phyloP scores from a whole-genome alignment of 2,329 filamentous ascomycete species.

The Biscogniauxia mediterranea region DNA sequence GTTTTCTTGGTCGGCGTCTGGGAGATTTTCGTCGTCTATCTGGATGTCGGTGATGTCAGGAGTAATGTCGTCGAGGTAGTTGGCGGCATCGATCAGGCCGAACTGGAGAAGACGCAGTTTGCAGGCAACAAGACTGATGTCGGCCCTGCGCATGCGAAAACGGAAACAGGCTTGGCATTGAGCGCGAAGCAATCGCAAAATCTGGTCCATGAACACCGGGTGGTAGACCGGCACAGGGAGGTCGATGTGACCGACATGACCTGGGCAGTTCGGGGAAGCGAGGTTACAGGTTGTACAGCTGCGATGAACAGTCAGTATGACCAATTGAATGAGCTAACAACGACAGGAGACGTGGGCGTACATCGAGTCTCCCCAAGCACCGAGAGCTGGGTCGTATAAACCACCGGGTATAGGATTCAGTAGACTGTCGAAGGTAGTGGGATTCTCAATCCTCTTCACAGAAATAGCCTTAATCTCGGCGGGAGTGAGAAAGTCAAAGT shows the following conservation, averaged over 20 bases:
- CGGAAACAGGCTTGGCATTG: constrained; percentile 90
- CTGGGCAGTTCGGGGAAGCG: constrained; percentile 77
- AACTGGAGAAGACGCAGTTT: constrained; percentile 83
- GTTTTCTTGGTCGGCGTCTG: constrained; percentile 60
- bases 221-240: constrained; percentile 93
- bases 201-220: constrained; percentile 93
- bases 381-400: constrained; percentile 87
- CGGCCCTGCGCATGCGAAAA: constrained; percentile 73
- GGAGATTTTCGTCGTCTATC: constrained; percentile 54
- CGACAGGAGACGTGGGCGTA: constrained; percentile 46
- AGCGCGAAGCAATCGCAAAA: constrained; percentile 78
- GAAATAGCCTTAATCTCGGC: constrained; percentile 86
- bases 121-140: constrained; percentile 77
- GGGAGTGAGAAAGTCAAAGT: constrained; percentile 81
- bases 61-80: constrained; percentile 43
- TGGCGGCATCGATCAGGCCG: constrained; percentile 64
- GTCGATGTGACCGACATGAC: constrained; percentile 93
- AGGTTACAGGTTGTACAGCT: constrained; percentile 94
- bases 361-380: constrained; percentile 83
- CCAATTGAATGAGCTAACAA: constrained; percentile 1
- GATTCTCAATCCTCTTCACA: constrained; percentile 90
- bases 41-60: constrained; percentile 34
- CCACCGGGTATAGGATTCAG: constrained; percentile 87
- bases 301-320: not conserved
- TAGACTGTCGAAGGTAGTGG: constrained; percentile 89